phyloP scores from a whole-genome alignment of 768 basidiomycete genomes.

The Suillus fuscotomentosus region DNA sequence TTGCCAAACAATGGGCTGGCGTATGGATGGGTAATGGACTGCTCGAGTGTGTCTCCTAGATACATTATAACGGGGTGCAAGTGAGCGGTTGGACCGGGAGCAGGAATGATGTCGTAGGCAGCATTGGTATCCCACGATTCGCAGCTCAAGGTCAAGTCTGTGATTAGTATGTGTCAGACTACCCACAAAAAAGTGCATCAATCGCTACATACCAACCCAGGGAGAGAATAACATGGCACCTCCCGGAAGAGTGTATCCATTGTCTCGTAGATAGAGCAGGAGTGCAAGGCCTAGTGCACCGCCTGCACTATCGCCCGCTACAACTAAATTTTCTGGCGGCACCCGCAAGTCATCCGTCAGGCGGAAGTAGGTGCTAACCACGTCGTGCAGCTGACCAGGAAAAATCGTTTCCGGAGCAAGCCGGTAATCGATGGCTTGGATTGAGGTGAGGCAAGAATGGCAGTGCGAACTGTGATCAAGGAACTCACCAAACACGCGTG shows the following conservation, averaged over 20 bases:
- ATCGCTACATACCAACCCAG: constrained; percentile 78
- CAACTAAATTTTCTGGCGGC: constrained; percentile 84
- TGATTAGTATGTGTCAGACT: constrained; percentile 4
- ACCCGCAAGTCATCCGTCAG: constrained; percentile 87
- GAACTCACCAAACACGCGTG: constrained; percentile 80
- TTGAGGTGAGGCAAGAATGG: background rate
- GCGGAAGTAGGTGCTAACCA: constrained; percentile 82
- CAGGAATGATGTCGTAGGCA: constrained; percentile 78
- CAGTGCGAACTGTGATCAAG: background rate
- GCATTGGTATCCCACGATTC: constrained; percentile 98
- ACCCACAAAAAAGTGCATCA: constrained; percentile 2
- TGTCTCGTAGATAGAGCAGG: constrained; percentile 94
- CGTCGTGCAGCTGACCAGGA: constrained; percentile 86
- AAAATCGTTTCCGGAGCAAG: constrained; percentile 94
- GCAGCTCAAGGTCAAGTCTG: constrained; percentile 95
- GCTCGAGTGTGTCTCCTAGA: constrained; percentile 75
- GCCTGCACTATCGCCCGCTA: constrained; percentile 93
- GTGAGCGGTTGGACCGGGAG: constrained; percentile 72
- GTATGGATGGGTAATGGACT: constrained; percentile 94
- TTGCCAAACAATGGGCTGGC: constrained; percentile 94
- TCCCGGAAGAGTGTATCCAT: constrained; percentile 78
- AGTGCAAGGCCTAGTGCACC: constrained; percentile 84
- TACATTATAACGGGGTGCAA: constrained; percentile 94
- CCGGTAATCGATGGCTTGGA: constrained; percentile 86
- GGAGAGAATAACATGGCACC: constrained; percentile 90